Conservation (phyloP, 805 yeast species). For the Ogataea populi-albae region DNA sequence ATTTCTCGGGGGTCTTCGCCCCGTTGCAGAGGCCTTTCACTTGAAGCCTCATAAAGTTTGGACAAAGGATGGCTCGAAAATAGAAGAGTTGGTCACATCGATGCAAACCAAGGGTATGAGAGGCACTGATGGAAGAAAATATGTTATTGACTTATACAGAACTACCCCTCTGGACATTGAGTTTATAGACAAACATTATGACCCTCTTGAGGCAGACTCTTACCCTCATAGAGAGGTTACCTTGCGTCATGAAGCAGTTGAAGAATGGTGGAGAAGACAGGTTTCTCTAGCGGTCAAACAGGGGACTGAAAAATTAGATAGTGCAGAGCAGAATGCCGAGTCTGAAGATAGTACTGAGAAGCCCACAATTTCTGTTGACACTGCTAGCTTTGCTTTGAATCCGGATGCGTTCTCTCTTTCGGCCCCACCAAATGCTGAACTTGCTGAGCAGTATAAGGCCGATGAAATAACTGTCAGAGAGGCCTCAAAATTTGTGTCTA, state of each 20-base stretch:
- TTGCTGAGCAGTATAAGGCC: slow-evolving; percentile 35
- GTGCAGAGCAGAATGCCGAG: slow-evolving; percentile 13
- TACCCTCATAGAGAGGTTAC: slow-evolving; percentile 83
- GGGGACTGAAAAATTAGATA: slow-evolving; percentile 45
- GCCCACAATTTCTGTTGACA: slow-evolving; percentile 51
- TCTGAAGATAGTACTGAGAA: slow-evolving; percentile 33
- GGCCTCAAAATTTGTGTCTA: slow-evolving; percentile 60
- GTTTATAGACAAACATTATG: slow-evolving; percentile 61
- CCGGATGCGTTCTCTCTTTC: slow-evolving; percentile 70
- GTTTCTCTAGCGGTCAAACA: slow-evolving; percentile 50
- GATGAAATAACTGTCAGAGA: slow-evolving; percentile 68
- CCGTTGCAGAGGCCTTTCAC: slow-evolving; percentile 73
- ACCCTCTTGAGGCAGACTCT: slow-evolving; percentile 40
- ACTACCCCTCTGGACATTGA: slow-evolving; percentile 81
- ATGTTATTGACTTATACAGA: slow-evolving; percentile 79
- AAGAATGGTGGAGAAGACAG: slow-evolving; percentile 81
- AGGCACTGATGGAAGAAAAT: slow-evolving; percentile 83
- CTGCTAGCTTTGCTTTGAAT: slow-evolving; percentile 58
- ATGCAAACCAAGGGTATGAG: slow-evolving; percentile 79
- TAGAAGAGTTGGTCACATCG: slow-evolving; percentile 58
- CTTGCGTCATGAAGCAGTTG: slow-evolving; percentile 84
- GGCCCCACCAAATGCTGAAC: slow-evolving; percentile 36
- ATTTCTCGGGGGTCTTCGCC: slow-evolving; percentile 54
- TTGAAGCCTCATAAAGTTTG: slow-evolving; percentile 65
- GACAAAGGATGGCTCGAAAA: slow-evolving; percentile 41